These are phyloP conservation scores for Fraxinus baroniana DNA, from an alignment of 305 asterid genomes.

Conservation along the genomic window DNA sequence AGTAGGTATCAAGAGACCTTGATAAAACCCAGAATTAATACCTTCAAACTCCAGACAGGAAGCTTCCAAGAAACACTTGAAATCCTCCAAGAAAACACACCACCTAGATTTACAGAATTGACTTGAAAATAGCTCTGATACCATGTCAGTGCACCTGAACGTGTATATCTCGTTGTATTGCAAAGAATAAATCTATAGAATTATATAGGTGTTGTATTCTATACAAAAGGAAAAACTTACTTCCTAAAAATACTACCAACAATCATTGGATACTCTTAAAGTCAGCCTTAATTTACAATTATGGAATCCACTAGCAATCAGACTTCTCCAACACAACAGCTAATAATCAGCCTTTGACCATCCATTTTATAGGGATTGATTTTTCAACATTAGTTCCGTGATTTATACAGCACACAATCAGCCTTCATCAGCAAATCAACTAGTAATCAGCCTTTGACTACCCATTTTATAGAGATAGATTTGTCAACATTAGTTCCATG, in stretches of 20 bases:
- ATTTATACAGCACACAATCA: neutral
- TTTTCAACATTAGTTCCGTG: neutral
- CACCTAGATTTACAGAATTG: neutral
- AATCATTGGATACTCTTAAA: neutral
- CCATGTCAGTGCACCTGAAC: neutral
- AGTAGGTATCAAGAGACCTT: neutral
- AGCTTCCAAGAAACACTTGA: neutral
- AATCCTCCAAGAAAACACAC: neutral
- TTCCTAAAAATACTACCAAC: neutral
- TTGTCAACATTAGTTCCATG: neutral
- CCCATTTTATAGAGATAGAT: neutral
- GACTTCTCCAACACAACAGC: neutral
- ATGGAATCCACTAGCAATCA: neutral
- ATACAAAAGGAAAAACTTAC: neutral
- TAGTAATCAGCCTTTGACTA: neutral
- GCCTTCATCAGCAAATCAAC: neutral
- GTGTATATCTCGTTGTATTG: neutral
- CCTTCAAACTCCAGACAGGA: neutral
- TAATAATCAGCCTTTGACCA: neutral
- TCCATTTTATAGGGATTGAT: neutral
- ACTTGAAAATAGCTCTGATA: neutral
- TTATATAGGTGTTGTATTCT: neutral
- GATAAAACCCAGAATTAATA: neutral
- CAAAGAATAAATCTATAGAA: neutral
- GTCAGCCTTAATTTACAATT: neutral